phyloP scores from a whole-genome alignment of 225 moss, liverwort and hornwort species.

The Physcomitrium patens region DNA sequence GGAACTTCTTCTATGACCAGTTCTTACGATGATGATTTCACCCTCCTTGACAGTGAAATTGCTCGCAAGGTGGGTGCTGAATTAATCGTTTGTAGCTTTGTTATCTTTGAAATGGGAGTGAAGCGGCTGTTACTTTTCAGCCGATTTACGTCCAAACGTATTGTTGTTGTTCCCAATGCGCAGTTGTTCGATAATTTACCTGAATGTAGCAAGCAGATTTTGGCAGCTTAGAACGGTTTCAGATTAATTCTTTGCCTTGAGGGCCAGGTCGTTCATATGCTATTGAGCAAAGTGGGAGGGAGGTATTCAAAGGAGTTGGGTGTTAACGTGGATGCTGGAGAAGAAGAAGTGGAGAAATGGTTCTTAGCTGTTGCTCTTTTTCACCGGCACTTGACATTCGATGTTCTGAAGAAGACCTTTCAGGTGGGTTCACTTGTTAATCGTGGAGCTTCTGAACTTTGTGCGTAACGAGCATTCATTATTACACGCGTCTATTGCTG shows the following conservation, averaged over 20 bases:
- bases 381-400: slow-evolving; percentile 46
- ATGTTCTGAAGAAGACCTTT: slow-evolving; percentile 42
- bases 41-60: slow-evolving; percentile 33
- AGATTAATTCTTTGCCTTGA: not conserved
- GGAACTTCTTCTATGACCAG: slow-evolving; percentile 46
- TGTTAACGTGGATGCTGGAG: slow-evolving; percentile 45
- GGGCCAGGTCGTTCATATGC: slow-evolving; percentile 39
- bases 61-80: slow-evolving; percentile 33
- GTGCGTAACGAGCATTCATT: not conserved
- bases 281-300: slow-evolving; percentile 49
- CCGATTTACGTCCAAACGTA: not conserved
- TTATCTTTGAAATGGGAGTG: not conserved
- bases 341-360: slow-evolving; percentile 55
- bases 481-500: not conserved
- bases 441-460: not conserved
- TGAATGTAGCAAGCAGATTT: too few relatives aligned
- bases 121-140: not conserved
- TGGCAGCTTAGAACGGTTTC: not conserved
- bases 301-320: slow-evolving; percentile 49
- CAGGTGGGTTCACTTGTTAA: slow-evolving; percentile 20
- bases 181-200: not conserved
- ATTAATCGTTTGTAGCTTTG: not conserved
- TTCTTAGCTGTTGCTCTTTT: slow-evolving; percentile 53
- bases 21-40: slow-evolving; percentile 32
- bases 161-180: not conserved